Percentiles rank a stretch among this genome's conserved stretches.
Conservation (phyloP, 2,329 filamentous ascomycete genomes). For the Xylariaceae sp. region DNA sequence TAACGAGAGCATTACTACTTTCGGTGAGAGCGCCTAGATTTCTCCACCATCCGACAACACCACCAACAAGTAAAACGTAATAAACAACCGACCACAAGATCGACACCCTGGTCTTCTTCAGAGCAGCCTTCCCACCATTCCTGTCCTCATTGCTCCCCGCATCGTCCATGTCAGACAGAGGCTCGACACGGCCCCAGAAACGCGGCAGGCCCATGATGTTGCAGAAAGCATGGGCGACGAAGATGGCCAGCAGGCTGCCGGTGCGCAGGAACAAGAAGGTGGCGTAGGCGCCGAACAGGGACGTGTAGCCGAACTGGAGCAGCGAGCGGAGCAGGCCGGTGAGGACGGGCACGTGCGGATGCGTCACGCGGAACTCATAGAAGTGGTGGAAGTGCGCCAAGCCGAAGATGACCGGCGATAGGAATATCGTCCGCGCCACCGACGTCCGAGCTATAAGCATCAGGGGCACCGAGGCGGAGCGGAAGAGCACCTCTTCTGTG, state of each 20-base stretch:
- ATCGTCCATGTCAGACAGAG: constrained; percentile 38
- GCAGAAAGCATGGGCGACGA: constrained; percentile 85
- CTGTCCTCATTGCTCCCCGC: constrained; percentile 27
- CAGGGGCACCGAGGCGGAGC: constrained; percentile 82
- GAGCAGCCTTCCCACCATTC: constrained; percentile 29
- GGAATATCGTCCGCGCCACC: constrained; percentile 70
- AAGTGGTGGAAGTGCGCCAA: constrained; percentile 95
- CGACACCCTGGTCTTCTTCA: constrained; percentile 43
- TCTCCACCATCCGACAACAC: constrained; percentile 74
- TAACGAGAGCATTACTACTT: constrained; percentile 58
- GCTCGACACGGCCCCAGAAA: constrained; percentile 79
- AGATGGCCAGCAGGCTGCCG: constrained; percentile 77
- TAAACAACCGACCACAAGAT: constrained; percentile 77
- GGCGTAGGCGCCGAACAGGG: constrained; percentile 90
- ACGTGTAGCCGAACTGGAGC: constrained; percentile 89
- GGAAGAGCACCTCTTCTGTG: constrained; percentile 94
- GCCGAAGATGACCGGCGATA: constrained; percentile 88
- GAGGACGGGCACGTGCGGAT: constrained; percentile 70
- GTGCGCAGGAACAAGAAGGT: constrained; percentile 89
- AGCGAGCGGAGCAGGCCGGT: constrained; percentile 73
- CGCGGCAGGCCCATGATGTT: constrained; percentile 91
- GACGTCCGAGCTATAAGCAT: constrained; percentile 74
- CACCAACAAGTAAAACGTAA: constrained; percentile 76
- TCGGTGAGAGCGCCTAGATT: constrained; percentile 76
- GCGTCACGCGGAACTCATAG: constrained; percentile 87